phyloP scores from a whole-genome alignment of 2,329 filamentous ascomycete genomes.

The Thermoascus crustaceus region DNA sequence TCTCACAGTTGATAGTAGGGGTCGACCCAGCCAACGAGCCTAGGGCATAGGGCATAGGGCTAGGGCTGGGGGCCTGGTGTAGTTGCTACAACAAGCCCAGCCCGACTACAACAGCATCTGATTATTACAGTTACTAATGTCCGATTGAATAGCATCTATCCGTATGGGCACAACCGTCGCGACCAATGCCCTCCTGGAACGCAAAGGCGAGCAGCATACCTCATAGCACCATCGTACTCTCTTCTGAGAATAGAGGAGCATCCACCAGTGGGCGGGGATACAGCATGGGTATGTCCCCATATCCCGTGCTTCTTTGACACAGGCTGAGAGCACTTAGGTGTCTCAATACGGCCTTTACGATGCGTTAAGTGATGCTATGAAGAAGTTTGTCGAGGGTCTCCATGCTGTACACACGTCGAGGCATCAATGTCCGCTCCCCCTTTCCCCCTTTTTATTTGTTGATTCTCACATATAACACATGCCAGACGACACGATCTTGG shows the following conservation, averaged over 20 bases:
- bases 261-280: conserved; percentile 41
- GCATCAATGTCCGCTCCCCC: conserved; percentile 26
- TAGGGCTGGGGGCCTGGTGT: too few species aligned
- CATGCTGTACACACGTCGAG: conserved; percentile 41
- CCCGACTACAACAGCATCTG: too few species aligned
- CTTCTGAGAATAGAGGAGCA: conserved; percentile 46
- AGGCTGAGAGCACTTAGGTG: conserved; percentile 8
- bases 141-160: conserved; percentile 38
- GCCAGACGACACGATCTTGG: conserved; percentile 38
- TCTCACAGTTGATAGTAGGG: not conserved
- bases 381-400: conserved; percentile 36
- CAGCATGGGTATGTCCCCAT: conserved; percentile 33
- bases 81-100: too few species aligned
- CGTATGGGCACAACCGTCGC: conserved; percentile 89
- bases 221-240: conserved; percentile 43
- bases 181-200: conserved; percentile 61
- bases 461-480: not conserved
- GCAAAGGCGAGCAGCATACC: conserved; percentile 18
- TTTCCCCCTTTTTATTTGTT: not conserved
- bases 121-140: too few species aligned
- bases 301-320: not conserved
- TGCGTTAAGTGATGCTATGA: conserved; percentile 36
- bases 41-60: too few species aligned
- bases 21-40: too few species aligned
- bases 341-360: conserved; percentile 42